phyloP scores from a whole-genome alignment of 2,329 filamentous ascomycete species.

The Verticillium nonalfalfae region DNA sequence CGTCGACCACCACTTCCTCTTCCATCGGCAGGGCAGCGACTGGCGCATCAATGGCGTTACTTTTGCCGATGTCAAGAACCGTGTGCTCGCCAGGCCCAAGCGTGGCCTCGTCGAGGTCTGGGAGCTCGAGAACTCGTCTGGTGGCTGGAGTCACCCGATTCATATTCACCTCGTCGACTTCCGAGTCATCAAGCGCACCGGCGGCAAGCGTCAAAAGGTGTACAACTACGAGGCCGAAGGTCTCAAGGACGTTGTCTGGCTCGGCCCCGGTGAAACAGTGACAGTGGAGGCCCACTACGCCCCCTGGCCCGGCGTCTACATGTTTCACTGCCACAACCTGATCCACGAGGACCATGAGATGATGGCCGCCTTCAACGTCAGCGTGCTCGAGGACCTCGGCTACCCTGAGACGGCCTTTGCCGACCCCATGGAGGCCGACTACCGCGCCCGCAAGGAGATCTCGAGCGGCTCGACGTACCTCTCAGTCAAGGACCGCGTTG shows the following conservation, averaged over 20 bases:
- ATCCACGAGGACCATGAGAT: constrained; percentile 35
- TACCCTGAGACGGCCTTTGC: constrained; percentile 28
- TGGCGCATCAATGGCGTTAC: constrained; percentile 38
- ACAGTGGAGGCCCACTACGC: constrained; percentile 41
- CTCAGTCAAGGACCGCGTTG: constrained; percentile 20
- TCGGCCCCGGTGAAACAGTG: constrained; percentile 38
- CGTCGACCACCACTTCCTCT: constrained; percentile 11
- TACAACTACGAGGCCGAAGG: constrained; percentile 40
- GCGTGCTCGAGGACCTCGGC: constrained; percentile 24
- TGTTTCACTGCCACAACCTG: constrained; percentile 38
- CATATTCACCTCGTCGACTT: constrained; percentile 51
- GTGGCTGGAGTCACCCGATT: constrained; percentile 38
- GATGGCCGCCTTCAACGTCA: constrained; percentile 38
- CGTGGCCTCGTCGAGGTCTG: constrained; percentile 34
- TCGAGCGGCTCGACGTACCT: constrained; percentile 16
- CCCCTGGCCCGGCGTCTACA: constrained; percentile 43
- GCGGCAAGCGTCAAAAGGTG: constrained; percentile 27
- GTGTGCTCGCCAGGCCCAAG: constrained; percentile 32
- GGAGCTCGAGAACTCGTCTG: constrained; percentile 33
- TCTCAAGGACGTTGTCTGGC: constrained; percentile 46
- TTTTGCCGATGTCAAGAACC: constrained; percentile 31
- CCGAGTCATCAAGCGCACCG: constrained; percentile 38
- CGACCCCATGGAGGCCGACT: constrained; percentile 29
- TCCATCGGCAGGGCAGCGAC: constrained; percentile 8
- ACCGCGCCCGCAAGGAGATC: constrained; percentile 22